Evolutionary conservation across 2,329 filamentous ascomycete species (phyloP), one percentile per base, ranked within the genome.

Genomic region (Macrophomina phaseolina): DNA sequence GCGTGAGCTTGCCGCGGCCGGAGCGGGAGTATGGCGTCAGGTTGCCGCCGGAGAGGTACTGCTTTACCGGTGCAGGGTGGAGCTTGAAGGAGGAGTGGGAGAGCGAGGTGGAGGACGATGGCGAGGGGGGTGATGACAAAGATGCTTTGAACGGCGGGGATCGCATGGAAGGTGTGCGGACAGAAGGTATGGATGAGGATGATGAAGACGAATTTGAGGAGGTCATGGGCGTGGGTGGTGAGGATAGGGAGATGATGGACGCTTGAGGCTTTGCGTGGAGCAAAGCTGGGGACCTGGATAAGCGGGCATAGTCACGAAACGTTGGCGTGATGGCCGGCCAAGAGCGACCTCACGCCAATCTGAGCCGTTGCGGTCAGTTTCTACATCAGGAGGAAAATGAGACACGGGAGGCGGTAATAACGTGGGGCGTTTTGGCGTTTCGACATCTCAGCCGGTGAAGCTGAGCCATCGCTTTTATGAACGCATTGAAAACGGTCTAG

Each of bases 31-130:
- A 82, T 72, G 87, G 87, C 2, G 79, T 89, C 67, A 79, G 86
- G 67, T 73, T 90, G 72, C 88, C 88, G 68, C 85, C 85, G 14
- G 88, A 90, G 81, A 79, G 86, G 74, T 89, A 88, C 71, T 87
- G 85, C 74, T 77, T 87, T 60, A 87, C 85, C 3, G 86, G 86
- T 0, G 79, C 80, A 8, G 84, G 82, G 40, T 88, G 85, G 86
- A 81, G 82, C 45, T 74, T 88, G 76, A 83, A 82, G 73, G 84
- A 87, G 67, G 84, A 86, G 71, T 87, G 85, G 85, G 84, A 86
- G 64, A 84, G 82, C 71, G 84, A 86, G 62, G 82, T 79, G 0
- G 83, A 85, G 65, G 81, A 82, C 69, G 76, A 76, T 34, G 74
- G 69, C 11, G 76, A 71, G 23, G 73, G 74, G 38, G 73, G 84